A percentile compares a stretch with the other conserved stretches of the same genome.
These are phyloP conservation scores for Beauveria brongniartii DNA, from an alignment of 2,329 filamentous ascomycete genomes.

Conservation along the genomic window DNA sequence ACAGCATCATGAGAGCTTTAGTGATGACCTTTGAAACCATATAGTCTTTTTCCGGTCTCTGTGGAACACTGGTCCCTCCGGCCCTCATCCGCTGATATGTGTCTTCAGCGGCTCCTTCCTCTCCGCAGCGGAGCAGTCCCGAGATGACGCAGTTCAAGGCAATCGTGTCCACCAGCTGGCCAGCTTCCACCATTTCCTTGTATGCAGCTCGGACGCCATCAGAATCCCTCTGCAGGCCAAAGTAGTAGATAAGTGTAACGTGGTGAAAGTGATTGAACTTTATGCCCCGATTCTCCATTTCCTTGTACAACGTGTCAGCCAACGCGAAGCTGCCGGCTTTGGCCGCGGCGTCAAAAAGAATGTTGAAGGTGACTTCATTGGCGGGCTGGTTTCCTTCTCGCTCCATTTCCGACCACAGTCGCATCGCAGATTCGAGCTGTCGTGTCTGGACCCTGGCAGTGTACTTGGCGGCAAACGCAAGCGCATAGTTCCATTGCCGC, in stretches of 20 bases:
- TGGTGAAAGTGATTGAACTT: conserved; percentile 71
- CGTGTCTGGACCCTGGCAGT: conserved; percentile 51
- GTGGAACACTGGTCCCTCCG: conserved; percentile 34
- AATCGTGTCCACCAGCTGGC: conserved; percentile 81
- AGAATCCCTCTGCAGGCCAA: conserved; percentile 67
- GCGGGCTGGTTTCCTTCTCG: conserved; percentile 53
- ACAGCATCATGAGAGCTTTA: conserved; percentile 49
- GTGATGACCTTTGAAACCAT: conserved; percentile 42
- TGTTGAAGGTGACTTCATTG: conserved; percentile 81
- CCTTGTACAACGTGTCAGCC: conserved; percentile 74
- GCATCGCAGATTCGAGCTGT: conserved; percentile 54
- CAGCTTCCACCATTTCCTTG: conserved; percentile 70
- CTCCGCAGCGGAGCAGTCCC: conserved; percentile 67
- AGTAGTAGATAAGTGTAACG: conserved; percentile 74
- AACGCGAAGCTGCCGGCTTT: conserved; percentile 78
- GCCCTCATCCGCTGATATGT: conserved; percentile 80
- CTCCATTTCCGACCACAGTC: conserved; percentile 89
- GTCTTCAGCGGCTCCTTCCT: conserved; percentile 67
- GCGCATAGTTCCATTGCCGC: conserved; percentile 75
- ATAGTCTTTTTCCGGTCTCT: conserved; percentile 38
- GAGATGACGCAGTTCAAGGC: conserved; percentile 82
- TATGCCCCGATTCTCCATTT: conserved; percentile 66
- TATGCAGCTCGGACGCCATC: conserved; percentile 71
- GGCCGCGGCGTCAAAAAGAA: conserved; percentile 81
- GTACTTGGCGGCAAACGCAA: conserved; percentile 70